These are phyloP conservation scores for Hirsutella rhossiliensis DNA, from an alignment of 2,329 filamentous ascomycete genomes.

Conservation along the genomic window DNA sequence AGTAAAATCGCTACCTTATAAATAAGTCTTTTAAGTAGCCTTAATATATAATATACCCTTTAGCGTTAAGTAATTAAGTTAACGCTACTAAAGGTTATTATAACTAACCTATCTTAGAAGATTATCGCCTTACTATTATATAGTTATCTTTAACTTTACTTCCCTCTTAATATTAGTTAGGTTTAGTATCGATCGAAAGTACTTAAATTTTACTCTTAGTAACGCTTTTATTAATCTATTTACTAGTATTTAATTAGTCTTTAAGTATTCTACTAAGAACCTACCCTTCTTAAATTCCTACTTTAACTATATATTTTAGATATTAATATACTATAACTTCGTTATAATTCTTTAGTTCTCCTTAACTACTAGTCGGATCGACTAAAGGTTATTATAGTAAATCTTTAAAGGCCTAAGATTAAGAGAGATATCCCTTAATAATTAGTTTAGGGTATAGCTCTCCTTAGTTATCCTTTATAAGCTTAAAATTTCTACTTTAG, in stretches of 20 bases:
- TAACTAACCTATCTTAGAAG: no score
- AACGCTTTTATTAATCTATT: no score
- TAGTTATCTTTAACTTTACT: not conserved
- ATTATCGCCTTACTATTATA: not conserved
- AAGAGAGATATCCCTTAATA: no score
- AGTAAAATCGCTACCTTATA: no score
- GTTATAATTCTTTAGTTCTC: not conserved
- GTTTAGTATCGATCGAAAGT: not conserved
- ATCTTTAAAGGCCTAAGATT: not conserved
- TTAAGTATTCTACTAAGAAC: no score
- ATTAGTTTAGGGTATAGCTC: not conserved
- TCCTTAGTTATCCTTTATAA: not conserved
- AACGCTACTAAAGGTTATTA: no score
- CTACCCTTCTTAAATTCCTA: no score
- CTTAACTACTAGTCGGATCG: constrained; percentile 1
- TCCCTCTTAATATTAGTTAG: not conserved
- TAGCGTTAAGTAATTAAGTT: no score
- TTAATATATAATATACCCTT: no score
- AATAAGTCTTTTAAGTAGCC: no score
- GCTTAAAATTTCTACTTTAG: not conserved
- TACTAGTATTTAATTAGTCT: not conserved
- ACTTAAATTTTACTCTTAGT: not conserved
- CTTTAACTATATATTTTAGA: no score
- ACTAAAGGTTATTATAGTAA: not conserved
- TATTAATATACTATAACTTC: no score